Evolutionary conservation across 805 yeast genomes (phyloP).

Genomic region (Teunomyces tritomae): DNA sequence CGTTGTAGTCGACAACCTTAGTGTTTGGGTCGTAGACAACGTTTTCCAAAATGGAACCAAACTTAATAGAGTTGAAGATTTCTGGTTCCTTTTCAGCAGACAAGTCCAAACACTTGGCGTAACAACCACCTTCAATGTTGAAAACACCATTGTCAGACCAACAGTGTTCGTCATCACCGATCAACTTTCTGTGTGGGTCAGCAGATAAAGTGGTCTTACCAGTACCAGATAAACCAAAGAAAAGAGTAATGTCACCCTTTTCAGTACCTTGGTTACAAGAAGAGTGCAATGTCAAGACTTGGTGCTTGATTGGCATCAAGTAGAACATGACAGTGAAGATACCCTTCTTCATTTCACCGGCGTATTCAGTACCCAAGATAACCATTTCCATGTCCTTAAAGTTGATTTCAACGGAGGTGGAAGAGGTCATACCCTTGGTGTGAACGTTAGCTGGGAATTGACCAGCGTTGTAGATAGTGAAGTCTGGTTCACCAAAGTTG

Average conservation of each 20-base stretch:
- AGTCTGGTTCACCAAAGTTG: constrained; percentile 94
- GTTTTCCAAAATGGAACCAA: constrained; percentile 93
- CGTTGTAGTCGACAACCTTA: constrained; percentile 83
- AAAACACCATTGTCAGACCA: constrained; percentile 98
- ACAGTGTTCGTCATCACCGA: constrained; percentile 99
- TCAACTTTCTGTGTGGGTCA: constrained; percentile 87
- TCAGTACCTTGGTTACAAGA: constrained; percentile 87
- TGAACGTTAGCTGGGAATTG: constrained; percentile 96
- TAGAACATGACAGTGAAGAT: constrained; percentile 98
- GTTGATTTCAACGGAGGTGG: constrained; percentile 93
- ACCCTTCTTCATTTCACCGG: constrained; percentile 99
- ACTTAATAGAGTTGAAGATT: constrained; percentile 89
- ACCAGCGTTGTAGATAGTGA: constrained; percentile 97
- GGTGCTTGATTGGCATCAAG: constrained; percentile 92
- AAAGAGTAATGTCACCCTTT: constrained; percentile 84
- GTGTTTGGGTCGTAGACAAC: constrained; percentile 78
- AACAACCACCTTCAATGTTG: constrained; percentile 99
- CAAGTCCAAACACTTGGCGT: constrained; percentile 93
- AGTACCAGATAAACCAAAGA: constrained; percentile 96
- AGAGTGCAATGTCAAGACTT: constrained; percentile 90
- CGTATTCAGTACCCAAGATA: constrained; percentile 96
- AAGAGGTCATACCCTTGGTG: constrained; percentile 96
- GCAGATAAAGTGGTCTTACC: constrained; percentile 98
- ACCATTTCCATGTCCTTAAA: constrained; percentile 99
- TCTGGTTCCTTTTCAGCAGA: constrained; percentile 95